A percentile compares a stretch with the other conserved stretches of the same genome.
phyloP scores from a whole-genome alignment of 306 rosid genomes.

The Glycine tomentella region DNA sequence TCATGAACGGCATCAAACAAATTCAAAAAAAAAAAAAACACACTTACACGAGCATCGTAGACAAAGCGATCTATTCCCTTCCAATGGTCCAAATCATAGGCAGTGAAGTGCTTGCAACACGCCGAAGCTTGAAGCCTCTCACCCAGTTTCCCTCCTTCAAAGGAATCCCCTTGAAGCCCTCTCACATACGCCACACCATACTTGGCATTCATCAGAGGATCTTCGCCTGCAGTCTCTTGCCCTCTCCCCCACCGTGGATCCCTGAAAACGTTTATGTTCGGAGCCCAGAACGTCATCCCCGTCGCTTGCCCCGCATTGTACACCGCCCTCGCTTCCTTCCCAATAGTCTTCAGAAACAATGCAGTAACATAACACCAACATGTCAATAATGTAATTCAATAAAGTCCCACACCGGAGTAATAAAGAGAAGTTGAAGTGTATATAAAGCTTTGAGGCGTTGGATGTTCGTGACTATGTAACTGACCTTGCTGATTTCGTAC shows the following conservation, averaged over 20 bases:
- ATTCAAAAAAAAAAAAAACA: neutral
- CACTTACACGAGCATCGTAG: constrained; percentile 74
- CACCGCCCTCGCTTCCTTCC: constrained; percentile 75
- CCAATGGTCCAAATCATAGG: constrained; percentile 92
- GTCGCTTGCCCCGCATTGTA: constrained; percentile 81
- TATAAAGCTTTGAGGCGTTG: neutral
- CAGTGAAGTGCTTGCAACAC: constrained; percentile 93
- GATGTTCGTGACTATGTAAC: too few species aligned
- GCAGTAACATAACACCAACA: too few species aligned
- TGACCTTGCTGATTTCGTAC: constrained; percentile 80
- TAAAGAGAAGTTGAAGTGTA: neutral
- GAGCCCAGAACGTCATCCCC: constrained; percentile 98
- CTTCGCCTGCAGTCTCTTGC: constrained; percentile 97
- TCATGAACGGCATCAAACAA: neutral
- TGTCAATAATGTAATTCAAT: neutral
- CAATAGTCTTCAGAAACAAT: constrained; percentile 63
- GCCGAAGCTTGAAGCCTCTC: constrained; percentile 81
- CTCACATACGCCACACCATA: constrained; percentile 78
- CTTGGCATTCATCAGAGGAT: constrained; percentile 64
- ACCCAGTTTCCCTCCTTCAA: constrained; percentile 56
- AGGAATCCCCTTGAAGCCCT: constrained; percentile 85
- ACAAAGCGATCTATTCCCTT: constrained; percentile 67
- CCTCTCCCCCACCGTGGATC: constrained; percentile 99
- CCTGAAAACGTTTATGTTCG: constrained; percentile 88
- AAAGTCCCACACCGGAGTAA: neutral